These are phyloP conservation scores for Candida gigantensis DNA, from an alignment of 1,139 yeast species.

Conservation along the genomic window DNA sequence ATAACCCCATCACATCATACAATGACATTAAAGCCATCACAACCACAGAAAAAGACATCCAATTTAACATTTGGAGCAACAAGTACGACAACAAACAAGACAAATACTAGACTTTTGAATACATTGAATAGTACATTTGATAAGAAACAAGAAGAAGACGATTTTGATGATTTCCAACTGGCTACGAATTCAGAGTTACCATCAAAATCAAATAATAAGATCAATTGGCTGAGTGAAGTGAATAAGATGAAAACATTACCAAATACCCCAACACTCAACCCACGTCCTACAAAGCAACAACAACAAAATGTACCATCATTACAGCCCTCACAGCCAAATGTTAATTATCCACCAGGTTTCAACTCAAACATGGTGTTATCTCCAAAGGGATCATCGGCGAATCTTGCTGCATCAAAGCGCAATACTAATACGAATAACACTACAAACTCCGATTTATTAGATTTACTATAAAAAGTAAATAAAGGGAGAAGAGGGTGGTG, in stretches of 20 bases:
- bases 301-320: no score
- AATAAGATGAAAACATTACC: slow-evolving; percentile 16
- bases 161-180: slow-evolving; percentile 34
- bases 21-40: slow-evolving; percentile 6
- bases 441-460: slow-evolving; percentile 12
- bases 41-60: slow-evolving; percentile 8
- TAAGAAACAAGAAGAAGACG: slow-evolving; percentile 26
- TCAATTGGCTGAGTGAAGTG: slow-evolving; percentile 25
- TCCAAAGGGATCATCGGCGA: slow-evolving; percentile 15
- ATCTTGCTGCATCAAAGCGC: background rate
- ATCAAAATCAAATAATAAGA: slow-evolving; percentile 5
- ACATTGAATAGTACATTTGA: slow-evolving; percentile 23
- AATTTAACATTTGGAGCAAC: slow-evolving; percentile 30
- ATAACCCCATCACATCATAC: background rate
- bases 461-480: slow-evolving; percentile 10
- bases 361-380: slow-evolving; percentile 22
- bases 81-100: slow-evolving; percentile 12
- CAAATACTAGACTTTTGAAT: slow-evolving; percentile 21
- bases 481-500: no score
- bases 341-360: slow-evolving; percentile 34
- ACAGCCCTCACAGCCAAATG: slow-evolving; percentile 9
- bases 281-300: no score
- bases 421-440: slow-evolving; percentile 2
- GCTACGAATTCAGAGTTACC: slow-evolving; percentile 15
- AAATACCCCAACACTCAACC: slow-evolving; percentile 10